Conservation (phyloP, 352 stramenopile genomes). For the Globisporangium solare region DNA sequence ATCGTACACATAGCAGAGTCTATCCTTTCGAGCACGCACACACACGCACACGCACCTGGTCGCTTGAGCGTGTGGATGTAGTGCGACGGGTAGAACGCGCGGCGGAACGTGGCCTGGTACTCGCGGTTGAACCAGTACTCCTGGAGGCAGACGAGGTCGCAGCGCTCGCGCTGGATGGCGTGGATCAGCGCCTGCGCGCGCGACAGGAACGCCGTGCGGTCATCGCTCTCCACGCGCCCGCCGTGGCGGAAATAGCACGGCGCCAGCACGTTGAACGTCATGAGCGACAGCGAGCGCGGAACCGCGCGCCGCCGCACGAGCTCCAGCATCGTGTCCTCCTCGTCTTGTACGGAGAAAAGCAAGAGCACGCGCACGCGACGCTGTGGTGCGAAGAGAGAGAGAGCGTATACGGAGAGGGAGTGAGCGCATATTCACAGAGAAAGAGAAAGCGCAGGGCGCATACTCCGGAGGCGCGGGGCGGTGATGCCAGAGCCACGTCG, state of each 20-base stretch:
- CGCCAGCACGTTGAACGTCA: slow-evolving; percentile 87
- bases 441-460: too few species aligned
- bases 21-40: too few species aligned
- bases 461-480: too few species aligned
- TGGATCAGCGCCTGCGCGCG: slow-evolving; percentile 67
- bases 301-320: slow-evolving; percentile 22
- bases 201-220: slow-evolving; percentile 54
- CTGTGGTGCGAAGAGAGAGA: too few species aligned
- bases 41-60: too few species aligned
- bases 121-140: slow-evolving; percentile 83
- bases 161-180: slow-evolving; percentile 65
- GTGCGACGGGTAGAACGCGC: slow-evolving; percentile 56
- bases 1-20: too few species aligned
- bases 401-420: neutral
- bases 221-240: slow-evolving; percentile 60
- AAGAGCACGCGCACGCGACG: too few species aligned
- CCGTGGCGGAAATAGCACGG: slow-evolving; percentile 87
- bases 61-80: slow-evolving; percentile 74
- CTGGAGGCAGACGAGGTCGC: slow-evolving; percentile 78
- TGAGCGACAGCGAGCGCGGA: slow-evolving; percentile 56
- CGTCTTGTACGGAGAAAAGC: too few species aligned
- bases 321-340: slow-evolving; percentile 19
- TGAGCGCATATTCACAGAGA: too few species aligned
- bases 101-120: slow-evolving; percentile 68
- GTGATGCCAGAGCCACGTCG: too few species aligned